These are phyloP conservation scores for Fusarium mexicanum DNA, from an alignment of 2,329 filamentous ascomycete genomes.

Conservation along the genomic window DNA sequence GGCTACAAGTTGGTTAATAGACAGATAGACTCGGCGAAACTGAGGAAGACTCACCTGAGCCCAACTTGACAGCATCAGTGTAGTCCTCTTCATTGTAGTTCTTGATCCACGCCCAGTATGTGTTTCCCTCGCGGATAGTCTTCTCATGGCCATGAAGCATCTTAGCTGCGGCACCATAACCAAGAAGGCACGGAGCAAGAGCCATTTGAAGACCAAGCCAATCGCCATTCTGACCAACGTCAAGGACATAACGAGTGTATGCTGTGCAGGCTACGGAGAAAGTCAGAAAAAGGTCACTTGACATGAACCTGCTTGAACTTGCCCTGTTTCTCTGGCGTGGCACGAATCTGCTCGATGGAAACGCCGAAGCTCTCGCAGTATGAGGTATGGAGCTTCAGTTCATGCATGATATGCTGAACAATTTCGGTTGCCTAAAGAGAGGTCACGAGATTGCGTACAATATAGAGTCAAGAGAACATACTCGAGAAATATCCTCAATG, in stretches of 20 bases:
- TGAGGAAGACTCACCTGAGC: slow-evolving; percentile 65
- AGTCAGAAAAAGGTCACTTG: neutral
- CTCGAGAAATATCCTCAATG: slow-evolving; percentile 76
- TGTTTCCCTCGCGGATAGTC: slow-evolving; percentile 72
- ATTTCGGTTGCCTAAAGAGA: slow-evolving; percentile 59
- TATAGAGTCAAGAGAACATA: slow-evolving; percentile 50
- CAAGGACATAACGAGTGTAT: slow-evolving; percentile 87
- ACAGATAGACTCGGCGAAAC: neutral
- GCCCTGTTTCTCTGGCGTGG: slow-evolving; percentile 79
- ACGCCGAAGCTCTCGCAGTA: slow-evolving; percentile 88
- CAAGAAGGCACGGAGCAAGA: slow-evolving; percentile 87
- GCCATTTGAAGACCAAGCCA: slow-evolving; percentile 88
- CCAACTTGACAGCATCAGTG: slow-evolving; percentile 73
- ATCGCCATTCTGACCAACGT: slow-evolving; percentile 87
- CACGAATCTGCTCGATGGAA: slow-evolving; percentile 75
- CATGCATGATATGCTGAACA: slow-evolving; percentile 78
- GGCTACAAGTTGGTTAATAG: slow-evolving; percentile 54
- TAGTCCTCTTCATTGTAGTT: slow-evolving; percentile 90
- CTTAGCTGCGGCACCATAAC: slow-evolving; percentile 82
- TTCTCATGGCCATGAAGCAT: slow-evolving; percentile 71
- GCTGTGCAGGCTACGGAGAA: slow-evolving; percentile 72
- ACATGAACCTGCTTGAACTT: slow-evolving; percentile 26
- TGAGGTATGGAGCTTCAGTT: slow-evolving; percentile 82
- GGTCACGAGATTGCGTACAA: neutral
- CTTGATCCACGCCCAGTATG: slow-evolving; percentile 90